phyloP scores from a whole-genome alignment of 1,139 yeast species.

The Kodamaea derodonti region DNA sequence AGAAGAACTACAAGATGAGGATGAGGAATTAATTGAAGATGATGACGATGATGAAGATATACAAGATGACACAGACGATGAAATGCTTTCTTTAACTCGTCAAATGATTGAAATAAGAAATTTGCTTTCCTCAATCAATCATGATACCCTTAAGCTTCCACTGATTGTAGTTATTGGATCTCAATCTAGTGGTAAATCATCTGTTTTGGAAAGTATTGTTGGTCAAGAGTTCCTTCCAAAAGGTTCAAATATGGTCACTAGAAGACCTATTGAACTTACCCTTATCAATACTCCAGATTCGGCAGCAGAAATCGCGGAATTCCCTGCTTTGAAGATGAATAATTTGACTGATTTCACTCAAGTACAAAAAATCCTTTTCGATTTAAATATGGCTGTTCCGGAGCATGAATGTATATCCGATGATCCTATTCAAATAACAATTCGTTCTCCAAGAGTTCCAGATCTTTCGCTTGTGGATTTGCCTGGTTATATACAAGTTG shows the following conservation, averaged over 20 bases:
- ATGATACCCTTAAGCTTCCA: slow-evolving; percentile 78
- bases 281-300: slow-evolving; percentile 79
- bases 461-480: slow-evolving; percentile 91
- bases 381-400: slow-evolving; percentile 90
- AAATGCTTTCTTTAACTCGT: slow-evolving; percentile 81
- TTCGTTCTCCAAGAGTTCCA: slow-evolving; percentile 88
- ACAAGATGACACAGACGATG: slow-evolving; percentile 55
- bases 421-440: slow-evolving; percentile 88
- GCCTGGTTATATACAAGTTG: slow-evolving; percentile 96
- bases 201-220: slow-evolving; percentile 88
- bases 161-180: slow-evolving; percentile 97
- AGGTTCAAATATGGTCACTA: slow-evolving; percentile 93
- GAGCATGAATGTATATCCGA: slow-evolving; percentile 78
- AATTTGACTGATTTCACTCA: slow-evolving; percentile 83
- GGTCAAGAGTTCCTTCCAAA: slow-evolving; percentile 94
- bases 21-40: slow-evolving; percentile 27
- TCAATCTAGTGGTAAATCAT: slow-evolving; percentile 94
- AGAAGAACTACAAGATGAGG: slow-evolving; percentile 26
- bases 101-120: slow-evolving; percentile 96
- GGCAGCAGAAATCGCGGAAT: slow-evolving; percentile 87
- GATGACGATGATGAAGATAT: slow-evolving; percentile 44
- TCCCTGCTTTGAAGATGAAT: slow-evolving; percentile 81
- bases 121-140: slow-evolving; percentile 72
- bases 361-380: slow-evolving; percentile 80
- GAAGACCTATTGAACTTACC: slow-evolving; percentile 92